Conservation (phyloP, 2,329 filamentous ascomycete species). For the Diaporthe aspalathi region DNA sequence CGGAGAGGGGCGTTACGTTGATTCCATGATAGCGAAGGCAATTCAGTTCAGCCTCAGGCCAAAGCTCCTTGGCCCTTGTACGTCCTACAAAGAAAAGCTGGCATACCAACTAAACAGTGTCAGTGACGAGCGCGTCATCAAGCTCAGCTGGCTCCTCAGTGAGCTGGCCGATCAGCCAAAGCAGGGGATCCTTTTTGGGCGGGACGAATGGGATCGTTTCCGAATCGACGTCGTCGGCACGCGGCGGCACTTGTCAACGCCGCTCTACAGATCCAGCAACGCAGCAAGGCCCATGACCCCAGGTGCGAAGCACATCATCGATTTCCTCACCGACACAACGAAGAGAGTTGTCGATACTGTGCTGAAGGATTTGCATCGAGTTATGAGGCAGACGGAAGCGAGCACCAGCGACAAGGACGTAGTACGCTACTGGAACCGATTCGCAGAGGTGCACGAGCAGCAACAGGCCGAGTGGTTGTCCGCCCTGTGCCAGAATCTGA, state of each 20-base stretch:
- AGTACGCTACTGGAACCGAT: slow-evolving; percentile 50
- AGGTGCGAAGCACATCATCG: slow-evolving; percentile 64
- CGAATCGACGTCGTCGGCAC: slow-evolving; percentile 42
- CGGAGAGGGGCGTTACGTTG: slow-evolving; percentile 45
- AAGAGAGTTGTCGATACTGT: slow-evolving; percentile 53
- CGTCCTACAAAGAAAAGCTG: slow-evolving; percentile 70
- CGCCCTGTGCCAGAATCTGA: slow-evolving; percentile 26
- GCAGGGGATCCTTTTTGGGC: slow-evolving; percentile 63
- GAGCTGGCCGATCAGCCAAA: slow-evolving; percentile 69
- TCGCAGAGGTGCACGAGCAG: slow-evolving; percentile 47
- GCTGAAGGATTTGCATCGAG: slow-evolving; percentile 49
- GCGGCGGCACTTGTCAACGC: slow-evolving; percentile 13
- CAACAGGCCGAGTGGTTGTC: slow-evolving; percentile 27
- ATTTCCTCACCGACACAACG: slow-evolving; percentile 70
- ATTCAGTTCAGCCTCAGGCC: slow-evolving; percentile 69
- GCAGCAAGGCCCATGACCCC: background rate
- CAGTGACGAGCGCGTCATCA: slow-evolving; percentile 54
- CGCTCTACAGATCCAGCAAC: slow-evolving; percentile 27
- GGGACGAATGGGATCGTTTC: slow-evolving; percentile 55
- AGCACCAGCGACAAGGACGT: slow-evolving; percentile 33
- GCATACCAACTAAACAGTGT: slow-evolving; percentile 70
- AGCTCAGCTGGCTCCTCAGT: slow-evolving; percentile 64
- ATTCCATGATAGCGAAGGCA: slow-evolving; percentile 62
- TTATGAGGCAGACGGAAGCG: slow-evolving; percentile 11
- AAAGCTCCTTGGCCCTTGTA: slow-evolving; percentile 71